Base-by-base conservation (phyloP, 805 yeast genomes). In the Lachancea cidri region DNA sequence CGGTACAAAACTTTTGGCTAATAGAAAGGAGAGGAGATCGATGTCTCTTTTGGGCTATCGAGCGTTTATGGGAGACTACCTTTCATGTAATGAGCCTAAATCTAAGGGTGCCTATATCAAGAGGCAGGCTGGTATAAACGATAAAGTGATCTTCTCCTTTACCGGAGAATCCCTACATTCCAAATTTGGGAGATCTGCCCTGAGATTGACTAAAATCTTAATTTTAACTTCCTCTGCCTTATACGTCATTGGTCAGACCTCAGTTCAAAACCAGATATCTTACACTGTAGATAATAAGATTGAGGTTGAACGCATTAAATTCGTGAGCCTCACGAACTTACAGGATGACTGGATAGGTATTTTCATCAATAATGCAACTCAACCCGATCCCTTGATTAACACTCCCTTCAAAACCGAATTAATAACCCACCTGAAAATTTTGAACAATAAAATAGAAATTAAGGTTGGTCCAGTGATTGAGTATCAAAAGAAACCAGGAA, bases 331-430 rank as follows among this genome's bases (percentile, higher is more conserved):
- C 50, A 84, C 96, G 0, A 77, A 73, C 35, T 69, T 79, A 41
- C 93, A 89, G 50, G 98, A 93, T 64, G 93, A 89, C 55, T 93
- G 98, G 98, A 60, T 89, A 25, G 94, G 95, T 1, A 46, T 68
- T 7, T 65, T 71, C 2, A 45, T 67, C 30, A 48, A 52, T 6
- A 49, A 60, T 29, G 51, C 66, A 3, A 55, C 62, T 2, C 74
- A 71, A 39, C 87, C 96, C 1, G 98, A 93, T 64, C 73, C 86
- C 9, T 76, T 93, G 43, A 68, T 93, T 46, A 84, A 85, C 62
- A 73, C 88, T 44, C 76, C 76, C 43, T 85, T 93, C 68, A 93
- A 93, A 66, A 93, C 98, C 0, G 98, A 93, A 59, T 67, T 93
- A 39, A 67, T 85, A 1, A 80, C 95, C 0, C 84, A 83, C 36